Base-by-base conservation (phyloP, 2,329 filamentous ascomycete genomes). In the Neofusicoccum ribis region DNA sequence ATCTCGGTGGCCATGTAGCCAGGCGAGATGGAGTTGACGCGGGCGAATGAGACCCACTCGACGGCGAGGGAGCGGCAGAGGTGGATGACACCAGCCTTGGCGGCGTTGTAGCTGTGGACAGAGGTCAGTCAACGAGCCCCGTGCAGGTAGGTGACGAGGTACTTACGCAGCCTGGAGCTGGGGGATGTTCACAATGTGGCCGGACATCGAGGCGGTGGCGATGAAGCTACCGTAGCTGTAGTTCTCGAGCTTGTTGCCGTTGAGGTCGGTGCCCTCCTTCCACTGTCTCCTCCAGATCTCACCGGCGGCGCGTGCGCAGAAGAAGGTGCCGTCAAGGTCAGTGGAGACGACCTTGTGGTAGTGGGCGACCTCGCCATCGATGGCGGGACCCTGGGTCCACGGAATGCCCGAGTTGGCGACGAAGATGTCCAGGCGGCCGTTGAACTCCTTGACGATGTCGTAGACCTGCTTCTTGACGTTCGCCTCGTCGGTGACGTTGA, bases 221-320 rank as follows among this genome's bases (percentile, higher is more conserved):
- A 90, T 82, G 74, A 90, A 84, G 67, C 83, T 86, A 58, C 88
- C 88, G 52, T 49, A 52, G 39, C 14, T 50, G 66, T 58, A 66
- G 56, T 66, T 63, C 56, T 67, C 56, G 56, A 67, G 58, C 63
- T 65, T 60, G 52, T 67, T 65, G 65, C 65, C 65, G 23, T 60
- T 65, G 27, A 62, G 23, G 63, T 65, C 63, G 62, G 49, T 64
- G 56, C 65, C 65, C 63, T 65, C 56, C 44, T 61, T 44, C 36
- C 59, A 49, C 65, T 67, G 65, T 27, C 56, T 60, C 46, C 63
- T 64, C 65, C 65, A 67, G 65, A 67, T 63, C 62, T 67, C 49
- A 11, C 93, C 93, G n/a, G 92, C 91, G 20, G 92, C 92, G 81
- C 94, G 91, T 31, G 92, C 92, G 68, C 92, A 96, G 83, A 91